Evolutionary conservation across 2,329 filamentous ascomycete genomes (phyloP), one percentile per base, ranked within the genome.

Genomic region (Colletotrichum ledebouriae): DNA sequence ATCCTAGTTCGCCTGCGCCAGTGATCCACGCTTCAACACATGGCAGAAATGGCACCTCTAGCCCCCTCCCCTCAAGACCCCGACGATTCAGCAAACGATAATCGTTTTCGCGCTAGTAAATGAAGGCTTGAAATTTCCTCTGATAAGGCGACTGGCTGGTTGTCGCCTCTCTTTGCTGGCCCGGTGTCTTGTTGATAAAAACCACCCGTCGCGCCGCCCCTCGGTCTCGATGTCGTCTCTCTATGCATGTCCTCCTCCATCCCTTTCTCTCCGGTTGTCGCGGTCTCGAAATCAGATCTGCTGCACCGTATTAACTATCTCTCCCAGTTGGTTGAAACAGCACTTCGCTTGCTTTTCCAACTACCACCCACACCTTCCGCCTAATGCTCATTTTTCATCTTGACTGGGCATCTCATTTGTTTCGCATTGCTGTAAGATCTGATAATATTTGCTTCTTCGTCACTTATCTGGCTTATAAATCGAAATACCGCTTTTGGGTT

Each of bases 61-160:
- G 2, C 3, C 25, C 25, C 60, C 62, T 25, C 52, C 34, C 10
- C 9, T 4, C 34, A 39, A 13, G 34, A 39, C 34, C 34, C 34
- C 34, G 34, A 44, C 22, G 59, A 65, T 70, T 56, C 53, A 71
- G 68, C 59, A 68, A 70, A 68, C 70, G 63, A 63, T 70, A 67
- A 59, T 53, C 60, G 34, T 49, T 55, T 64, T 70, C 59, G 22
- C 63, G 61, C 70, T 59, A 68, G 59, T 70, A 62, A 46, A 59
- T 63, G 68, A 63, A 68, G 63, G 67, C 59, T 64, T 42, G 67
- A 71, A 17, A 39, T 66, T 62, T 69, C 59, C 37, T 61, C 58
- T 58, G 67, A 67, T 69, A 69, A 69, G 42, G 61, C 50, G 52
- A 53, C 34, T 57, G 58, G 37, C 63, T 55, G 49, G n/a, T 47